phyloP scores from a whole-genome alignment of 2,329 filamentous ascomycete genomes.

The Diaporthe ilicicola region DNA sequence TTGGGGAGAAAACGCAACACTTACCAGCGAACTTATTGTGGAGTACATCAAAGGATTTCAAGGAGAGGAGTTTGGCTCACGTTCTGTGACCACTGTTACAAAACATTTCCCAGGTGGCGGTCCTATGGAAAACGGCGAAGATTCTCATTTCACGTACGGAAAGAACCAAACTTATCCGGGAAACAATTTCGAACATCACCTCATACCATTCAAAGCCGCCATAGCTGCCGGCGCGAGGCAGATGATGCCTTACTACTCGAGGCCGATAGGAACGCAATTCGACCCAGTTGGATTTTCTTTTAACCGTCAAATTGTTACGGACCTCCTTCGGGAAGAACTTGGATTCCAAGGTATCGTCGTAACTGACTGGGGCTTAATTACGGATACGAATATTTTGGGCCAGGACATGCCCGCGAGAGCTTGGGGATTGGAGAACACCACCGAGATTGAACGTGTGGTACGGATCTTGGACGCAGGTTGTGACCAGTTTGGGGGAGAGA shows the following conservation, averaged over 20 bases:
- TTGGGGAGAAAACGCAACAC: conserved; percentile 57
- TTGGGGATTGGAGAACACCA: conserved; percentile 58
- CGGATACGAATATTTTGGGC: conserved; percentile 50
- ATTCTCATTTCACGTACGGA: conserved; percentile 61
- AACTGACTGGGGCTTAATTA: conserved; percentile 62
- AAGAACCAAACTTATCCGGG: conserved; percentile 61
- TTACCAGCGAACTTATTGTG: conserved; percentile 47
- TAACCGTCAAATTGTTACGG: conserved; percentile 60
- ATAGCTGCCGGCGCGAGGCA: conserved; percentile 58
- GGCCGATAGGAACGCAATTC: conserved; percentile 53
- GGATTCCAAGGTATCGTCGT: conserved; percentile 60
- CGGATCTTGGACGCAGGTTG: conserved; percentile 58
- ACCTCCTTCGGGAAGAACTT: conserved; percentile 54
- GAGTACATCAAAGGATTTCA: conserved; percentile 59
- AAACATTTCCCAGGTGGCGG: conserved; percentile 65
- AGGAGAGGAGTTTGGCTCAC: conserved; percentile 43
- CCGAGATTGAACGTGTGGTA: conserved; percentile 50
- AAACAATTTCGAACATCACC: conserved; percentile 57
- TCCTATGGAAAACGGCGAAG: conserved; percentile 57
- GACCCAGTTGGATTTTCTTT: conserved; percentile 59
- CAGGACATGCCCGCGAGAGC: conserved; percentile 56
- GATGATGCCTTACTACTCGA: conserved; percentile 50
- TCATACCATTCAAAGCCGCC: conserved; percentile 59
- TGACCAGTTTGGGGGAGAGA: conserved; percentile 62
- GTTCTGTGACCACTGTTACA: conserved; percentile 56